These are phyloP conservation scores for Wallacemonas sp. DNA, from an alignment of 208 protist genomes.

Conservation along the genomic window DNA sequence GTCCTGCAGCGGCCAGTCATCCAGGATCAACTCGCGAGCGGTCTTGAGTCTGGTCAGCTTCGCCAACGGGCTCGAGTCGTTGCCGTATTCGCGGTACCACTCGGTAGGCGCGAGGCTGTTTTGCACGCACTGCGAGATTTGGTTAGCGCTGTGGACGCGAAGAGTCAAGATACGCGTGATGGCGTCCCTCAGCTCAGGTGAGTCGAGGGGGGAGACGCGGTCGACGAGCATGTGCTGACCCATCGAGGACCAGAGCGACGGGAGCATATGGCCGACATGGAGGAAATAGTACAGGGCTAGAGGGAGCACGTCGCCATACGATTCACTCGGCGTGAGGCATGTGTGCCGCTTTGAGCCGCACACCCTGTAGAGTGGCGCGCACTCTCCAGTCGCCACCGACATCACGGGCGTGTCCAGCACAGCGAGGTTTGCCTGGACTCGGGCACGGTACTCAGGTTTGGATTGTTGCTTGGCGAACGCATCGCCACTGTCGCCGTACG, in stretches of 20 bases:
- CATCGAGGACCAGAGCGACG: constrained; percentile 23
- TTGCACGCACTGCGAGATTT: constrained; percentile 12
- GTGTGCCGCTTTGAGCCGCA: constrained; percentile 6
- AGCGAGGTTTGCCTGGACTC: constrained; percentile 13
- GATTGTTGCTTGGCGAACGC: constrained; percentile 3
- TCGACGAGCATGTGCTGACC: constrained; percentile 38
- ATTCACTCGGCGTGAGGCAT: background rate
- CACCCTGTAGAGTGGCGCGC: constrained; percentile 3
- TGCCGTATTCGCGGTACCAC: constrained; percentile 14
- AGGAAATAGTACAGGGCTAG: constrained; percentile 29
- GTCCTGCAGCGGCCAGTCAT: constrained; percentile 20
- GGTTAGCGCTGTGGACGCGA: constrained; percentile 27
- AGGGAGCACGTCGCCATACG: constrained; percentile 25
- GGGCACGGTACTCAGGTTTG: background rate
- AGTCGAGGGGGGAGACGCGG: constrained; percentile 34
- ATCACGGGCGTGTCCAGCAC: constrained; percentile 17
- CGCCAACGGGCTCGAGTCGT: background rate
- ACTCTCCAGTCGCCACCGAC: background rate
- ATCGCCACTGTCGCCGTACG: constrained; percentile 9
- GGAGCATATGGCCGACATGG: constrained; percentile 28
- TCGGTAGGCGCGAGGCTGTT: background rate
- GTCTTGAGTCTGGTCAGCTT: constrained; percentile 13
- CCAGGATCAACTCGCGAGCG: constrained; percentile 19
- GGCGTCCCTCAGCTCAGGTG: constrained; percentile 27
- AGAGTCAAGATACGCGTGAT: constrained; percentile 30